Base-by-base conservation (phyloP, 192 early-diverging fungal species). In the Globomyces pollinis-pini region DNA sequence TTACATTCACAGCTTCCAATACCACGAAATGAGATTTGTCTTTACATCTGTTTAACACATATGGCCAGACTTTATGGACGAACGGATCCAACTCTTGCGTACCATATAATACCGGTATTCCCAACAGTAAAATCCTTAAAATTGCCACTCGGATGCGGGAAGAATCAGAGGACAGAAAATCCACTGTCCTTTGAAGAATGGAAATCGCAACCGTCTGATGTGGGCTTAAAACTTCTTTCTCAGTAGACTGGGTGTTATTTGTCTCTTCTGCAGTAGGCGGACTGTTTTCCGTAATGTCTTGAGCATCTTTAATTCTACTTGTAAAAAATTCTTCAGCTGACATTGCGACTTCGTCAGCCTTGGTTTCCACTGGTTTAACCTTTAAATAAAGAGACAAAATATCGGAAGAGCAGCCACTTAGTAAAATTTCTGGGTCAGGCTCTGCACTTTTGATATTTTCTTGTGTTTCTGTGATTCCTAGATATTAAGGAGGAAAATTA, bases 1-100 rank as follows among this genome's bases (percentile, higher is more conserved):
- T 28, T 5, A 53, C 42, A 20, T 26, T 16, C 38, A 75, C 9
- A n/a, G 73, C 65, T 23, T 68, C 66, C 23, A 51, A 26, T 24
- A 64, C 64, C 15, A 75, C 73, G 42, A 32, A 75, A 32, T 61
- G 57, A 26, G n/a, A n/a, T n/a, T 68, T 42, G 3, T 68, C 70
- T 18, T 39, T 36, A 5, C 64, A 33, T 23, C 64, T 61, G 2
- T 42, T 24, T 1, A 61, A 24, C 20, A 75, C 21, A 7, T 50
- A 16, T 1, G 66, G 62, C 73, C 73, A 75, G 15, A 71, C 36
- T 13, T 24, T 30, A 55, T 75, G 73, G n/a, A 71, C 59, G 15
- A 55, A 31, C 0, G 68, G 65, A 36, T 68, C 58, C 7, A 71
- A 51, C 11, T 67, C 63, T 28, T n/a, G 31, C 3, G 43, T 9